phyloP scores from a whole-genome alignment of 75 land plant genomes.

The Pinus albicaulis region DNA sequence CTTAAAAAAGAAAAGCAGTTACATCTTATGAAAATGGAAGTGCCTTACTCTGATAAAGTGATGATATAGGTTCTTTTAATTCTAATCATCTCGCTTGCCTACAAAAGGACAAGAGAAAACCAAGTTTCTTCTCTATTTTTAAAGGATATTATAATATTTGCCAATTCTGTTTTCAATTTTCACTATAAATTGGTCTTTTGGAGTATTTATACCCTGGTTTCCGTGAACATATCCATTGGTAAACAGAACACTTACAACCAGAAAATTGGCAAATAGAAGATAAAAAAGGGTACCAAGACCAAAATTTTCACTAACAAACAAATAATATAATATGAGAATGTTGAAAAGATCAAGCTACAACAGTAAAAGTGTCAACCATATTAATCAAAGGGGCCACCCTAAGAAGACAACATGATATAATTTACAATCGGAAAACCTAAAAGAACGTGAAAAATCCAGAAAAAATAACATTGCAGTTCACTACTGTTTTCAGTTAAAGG shows the following conservation, averaged over 20 bases:
- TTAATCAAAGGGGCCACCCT: too few relatives aligned
- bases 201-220: neutral
- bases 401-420: too few relatives aligned
- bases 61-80: neutral
- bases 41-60: neutral
- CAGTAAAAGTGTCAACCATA: too few relatives aligned
- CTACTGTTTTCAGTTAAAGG: too few relatives aligned
- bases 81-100: neutral
- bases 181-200: neutral
- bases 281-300: neutral
- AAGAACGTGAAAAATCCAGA: too few relatives aligned
- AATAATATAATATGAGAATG: too few relatives aligned
- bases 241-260: neutral
- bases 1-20: neutral
- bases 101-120: neutral
- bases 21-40: neutral
- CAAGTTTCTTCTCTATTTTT: neutral
- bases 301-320: neutral
- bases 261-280: neutral
- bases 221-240: neutral
- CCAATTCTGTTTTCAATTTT: neutral
- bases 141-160: neutral
- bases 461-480: too few relatives aligned
- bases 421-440: too few relatives aligned
- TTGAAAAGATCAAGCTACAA: too few relatives aligned